These are phyloP conservation scores for Ogataea dorogensis DNA, from an alignment of 805 yeast species.

Conservation along the genomic window DNA sequence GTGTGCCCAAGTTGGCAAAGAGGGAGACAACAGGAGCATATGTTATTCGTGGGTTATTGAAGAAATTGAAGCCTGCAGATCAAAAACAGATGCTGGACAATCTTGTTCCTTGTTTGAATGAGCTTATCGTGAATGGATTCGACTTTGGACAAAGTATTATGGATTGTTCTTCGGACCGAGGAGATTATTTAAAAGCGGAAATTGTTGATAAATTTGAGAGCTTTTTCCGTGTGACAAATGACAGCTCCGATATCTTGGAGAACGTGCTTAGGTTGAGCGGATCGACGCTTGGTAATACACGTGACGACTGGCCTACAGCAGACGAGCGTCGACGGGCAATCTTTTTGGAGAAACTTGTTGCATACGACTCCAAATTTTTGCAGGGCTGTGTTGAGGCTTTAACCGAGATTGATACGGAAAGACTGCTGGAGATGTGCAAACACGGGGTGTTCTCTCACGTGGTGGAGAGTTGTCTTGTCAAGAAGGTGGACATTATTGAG, in stretches of 20 bases:
- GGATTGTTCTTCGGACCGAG: constrained; percentile 59
- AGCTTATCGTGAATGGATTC: constrained; percentile 61
- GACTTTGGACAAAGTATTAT: constrained; percentile 67
- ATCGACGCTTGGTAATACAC: constrained; percentile 78
- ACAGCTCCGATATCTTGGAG: constrained; percentile 54
- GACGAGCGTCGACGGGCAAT: constrained; percentile 80
- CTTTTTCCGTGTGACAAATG: constrained; percentile 38
- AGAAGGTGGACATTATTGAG: constrained; percentile 48
- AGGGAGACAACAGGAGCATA: constrained; percentile 84
- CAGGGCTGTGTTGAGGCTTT: constrained; percentile 58
- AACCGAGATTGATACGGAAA: constrained; percentile 57
- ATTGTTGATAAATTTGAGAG: constrained; percentile 50
- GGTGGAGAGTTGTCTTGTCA: constrained; percentile 61
- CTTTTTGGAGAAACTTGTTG: constrained; percentile 70
- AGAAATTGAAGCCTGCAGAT: constrained; percentile 60
- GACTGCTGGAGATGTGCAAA: constrained; percentile 68
- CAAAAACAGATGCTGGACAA: constrained; percentile 61
- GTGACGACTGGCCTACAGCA: constrained; percentile 89
- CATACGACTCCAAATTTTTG: constrained; percentile 61
- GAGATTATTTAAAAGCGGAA: constrained; percentile 57
- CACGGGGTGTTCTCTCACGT: constrained; percentile 93
- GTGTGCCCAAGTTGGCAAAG: constrained; percentile 69
- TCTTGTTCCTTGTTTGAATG: constrained; percentile 63
- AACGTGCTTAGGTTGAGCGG: constrained; percentile 60
- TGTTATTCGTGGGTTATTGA: constrained; percentile 69